Percentiles rank a stretch among this genome's conserved stretches.
Conservation (phyloP, 805 yeast genomes). For the Komagataella pseudopastoris region DNA sequence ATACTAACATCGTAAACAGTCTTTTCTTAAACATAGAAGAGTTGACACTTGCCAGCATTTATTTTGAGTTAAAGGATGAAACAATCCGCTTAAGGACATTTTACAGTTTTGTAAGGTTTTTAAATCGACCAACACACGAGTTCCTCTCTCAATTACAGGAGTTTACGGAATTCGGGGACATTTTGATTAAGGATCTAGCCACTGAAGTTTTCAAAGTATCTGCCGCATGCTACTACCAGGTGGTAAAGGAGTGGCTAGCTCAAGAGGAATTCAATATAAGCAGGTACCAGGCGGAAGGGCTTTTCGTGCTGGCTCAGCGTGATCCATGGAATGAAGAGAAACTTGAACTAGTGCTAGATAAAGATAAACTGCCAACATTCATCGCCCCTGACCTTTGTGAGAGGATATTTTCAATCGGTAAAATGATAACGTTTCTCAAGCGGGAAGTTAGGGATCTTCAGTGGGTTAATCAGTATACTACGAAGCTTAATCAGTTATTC, state of each 20-base stretch:
- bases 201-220: constrained; percentile 27
- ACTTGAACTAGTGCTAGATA: constrained; percentile 2
- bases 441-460: constrained; percentile 51
- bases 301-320: constrained; percentile 27
- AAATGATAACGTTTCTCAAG: constrained; percentile 50
- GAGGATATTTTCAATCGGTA: constrained; percentile 56
- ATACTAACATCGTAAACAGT: constrained; percentile 22
- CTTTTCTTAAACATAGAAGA: constrained; percentile 15
- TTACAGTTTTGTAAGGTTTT: constrained; percentile 13
- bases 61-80: constrained; percentile 31
- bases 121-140: constrained; percentile 30
- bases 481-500: neutral
- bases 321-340: neutral
- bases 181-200: constrained; percentile 28
- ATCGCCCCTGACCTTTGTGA: constrained; percentile 24
- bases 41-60: constrained; percentile 20
- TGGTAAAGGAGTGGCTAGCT: constrained; percentile 53
- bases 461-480: constrained; percentile 37
- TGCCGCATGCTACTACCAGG: constrained; percentile 45
- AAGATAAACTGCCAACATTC: constrained; percentile 30
- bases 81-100: constrained; percentile 46
- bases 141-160: constrained; percentile 39
- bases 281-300: constrained; percentile 39
- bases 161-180: constrained; percentile 53
- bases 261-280: constrained; percentile 33